Evolutionary conservation across 495 filamentous ascomycete species (phyloP), one percentile per base, ranked within the genome.

Genomic region (Evansstolkia leycettana): DNA sequence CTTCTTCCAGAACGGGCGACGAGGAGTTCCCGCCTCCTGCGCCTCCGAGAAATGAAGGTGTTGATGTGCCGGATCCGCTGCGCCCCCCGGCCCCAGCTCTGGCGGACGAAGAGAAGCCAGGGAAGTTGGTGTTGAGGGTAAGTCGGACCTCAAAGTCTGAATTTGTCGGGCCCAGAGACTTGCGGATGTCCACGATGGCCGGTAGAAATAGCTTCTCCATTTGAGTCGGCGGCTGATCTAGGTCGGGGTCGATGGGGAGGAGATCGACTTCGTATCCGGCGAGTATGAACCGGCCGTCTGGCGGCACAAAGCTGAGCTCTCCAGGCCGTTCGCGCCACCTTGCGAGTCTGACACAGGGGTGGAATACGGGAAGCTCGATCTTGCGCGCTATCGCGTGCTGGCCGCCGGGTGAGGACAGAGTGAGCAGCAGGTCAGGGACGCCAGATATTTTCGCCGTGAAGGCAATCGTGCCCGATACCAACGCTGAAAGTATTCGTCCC

Each of bases 371-470:
- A n/a, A 94, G 59, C 38, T 86, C 77, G 36, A 96, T 70, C 16
- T 83, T 73, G 33, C 71, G 72, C 19, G 67, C 74, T 31, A 95
- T 70, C 28, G 75, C 71, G 55, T 82, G 79, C 60, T 80, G 48
- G 19, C 83, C 83, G 6, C 82, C 82, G 0, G 84, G 80, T 2
- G 82, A 70, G 1, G 77, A 76, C 28, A 99, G 71, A 7, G 74
- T 84, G 5, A 99, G 64, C 17, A 86, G 55, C 10, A 99, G 67
- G 46, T 96, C 92, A 3, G 90, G 90, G 17, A 95, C 75, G 5
- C 90, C 90, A 5, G 88, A 94, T 32, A 99, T 80, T 53, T 95
- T 94, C 18, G 81, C 81, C 2, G 84, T 96, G 52, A 94, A 94
- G 12, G 84, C 89, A 38, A 99, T 89, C 5, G 85, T 94, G 34